These are phyloP conservation scores for Silene vulgaris DNA, from an alignment of 179 eudicot species.

Conservation along the genomic window DNA sequence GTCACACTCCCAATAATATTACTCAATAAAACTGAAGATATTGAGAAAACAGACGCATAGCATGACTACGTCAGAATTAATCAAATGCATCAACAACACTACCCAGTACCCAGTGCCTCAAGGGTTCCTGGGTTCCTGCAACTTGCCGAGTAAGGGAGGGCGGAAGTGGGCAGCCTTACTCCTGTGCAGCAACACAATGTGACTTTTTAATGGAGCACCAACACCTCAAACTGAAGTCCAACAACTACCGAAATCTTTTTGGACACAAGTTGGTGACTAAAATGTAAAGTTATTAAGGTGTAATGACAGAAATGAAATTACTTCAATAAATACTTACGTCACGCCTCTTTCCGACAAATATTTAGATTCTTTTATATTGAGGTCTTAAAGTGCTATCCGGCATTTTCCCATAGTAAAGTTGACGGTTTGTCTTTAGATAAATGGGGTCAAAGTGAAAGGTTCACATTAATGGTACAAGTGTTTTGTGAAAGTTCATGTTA, in stretches of 20 bases:
- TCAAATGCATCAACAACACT: slow-evolving; percentile 5
- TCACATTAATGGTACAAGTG: not conserved
- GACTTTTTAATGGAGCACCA: not conserved
- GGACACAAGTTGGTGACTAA: not conserved
- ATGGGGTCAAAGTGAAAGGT: not conserved
- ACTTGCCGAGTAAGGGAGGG: not conserved
- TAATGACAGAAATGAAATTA: not conserved
- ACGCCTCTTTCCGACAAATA: not conserved
- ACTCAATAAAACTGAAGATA: too few species aligned
- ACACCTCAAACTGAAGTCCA: not conserved
- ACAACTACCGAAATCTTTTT: not conserved
- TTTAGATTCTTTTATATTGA: not conserved
- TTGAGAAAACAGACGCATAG: too few species aligned
- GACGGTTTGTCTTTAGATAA: not conserved
- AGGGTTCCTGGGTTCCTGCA: not conserved
- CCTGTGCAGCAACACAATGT: not conserved
- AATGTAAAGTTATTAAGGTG: not conserved
- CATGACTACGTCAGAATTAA: too few species aligned
- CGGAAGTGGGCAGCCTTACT: too few species aligned
- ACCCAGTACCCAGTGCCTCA: not conserved
- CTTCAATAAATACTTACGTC: not conserved
- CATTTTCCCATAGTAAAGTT: not conserved
- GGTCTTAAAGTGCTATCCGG: not conserved
- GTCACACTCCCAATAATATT: too few species aligned
- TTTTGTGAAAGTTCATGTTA: not conserved